Evolutionary conservation across 140 eudicot species (phyloP), one percentile per base, ranked within the genome.

Genomic region (Anethum foeniculum): DNA sequence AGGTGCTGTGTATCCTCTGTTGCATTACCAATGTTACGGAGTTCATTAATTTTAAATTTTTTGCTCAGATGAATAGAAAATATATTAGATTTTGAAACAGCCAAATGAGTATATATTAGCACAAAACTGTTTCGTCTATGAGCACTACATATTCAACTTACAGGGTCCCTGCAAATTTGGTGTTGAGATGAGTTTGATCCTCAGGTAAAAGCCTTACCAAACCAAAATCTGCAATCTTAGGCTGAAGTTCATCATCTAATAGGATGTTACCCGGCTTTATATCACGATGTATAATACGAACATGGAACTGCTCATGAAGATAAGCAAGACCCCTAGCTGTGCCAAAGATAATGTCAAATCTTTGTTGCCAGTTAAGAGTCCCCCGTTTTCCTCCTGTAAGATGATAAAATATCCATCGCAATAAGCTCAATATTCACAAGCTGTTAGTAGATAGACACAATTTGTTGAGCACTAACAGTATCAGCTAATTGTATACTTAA

Each of bases 221-320:
- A 82, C 91, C 91, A 77, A 88, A 88, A 86, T 88, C 91, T 9
- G 91, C 91, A 80, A 88, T 88, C 67, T 88, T 88, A 0, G 91
- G 91, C 77, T 81, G 91, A 54, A 84, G 84, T 9, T 88, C 89
- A 56, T 77, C 85, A 80, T 88, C 91, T 7, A 88, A 80, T 34
- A 88, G 80, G 62, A 88, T 88, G 72, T 88, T 88, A 77, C 91
- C 86, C 19, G 91, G 87, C 71, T 88, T 88, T 65, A 88, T 88
- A 80, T 88, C 91, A 77, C 91, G 83, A 54, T 88, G 91, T 39
- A 88, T 88, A 65, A 88, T 88, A 69, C 88, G 81, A 48, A 88
- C 91, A 47, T 88, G 91, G 80, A 86, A 88, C 60, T 88, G 89
- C 54, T 88, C 89, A 48, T 88, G 91, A 8, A 88, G 83, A 74